These are phyloP conservation scores for Helicostylum pulchrum DNA, from an alignment of 192 early-diverging fungal genomes.

Conservation along the genomic window DNA sequence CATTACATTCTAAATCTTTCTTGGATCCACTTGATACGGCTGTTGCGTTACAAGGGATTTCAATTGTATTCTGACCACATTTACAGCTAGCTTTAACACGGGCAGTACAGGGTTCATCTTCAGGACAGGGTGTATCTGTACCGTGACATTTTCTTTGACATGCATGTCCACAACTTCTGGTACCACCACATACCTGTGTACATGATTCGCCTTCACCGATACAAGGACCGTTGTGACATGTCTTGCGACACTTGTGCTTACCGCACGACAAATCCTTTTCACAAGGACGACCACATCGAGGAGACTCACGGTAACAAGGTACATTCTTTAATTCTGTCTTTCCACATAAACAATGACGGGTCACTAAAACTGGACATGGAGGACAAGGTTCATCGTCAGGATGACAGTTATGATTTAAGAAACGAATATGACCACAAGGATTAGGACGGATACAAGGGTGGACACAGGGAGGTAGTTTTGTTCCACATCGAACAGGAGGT, in stretches of 20 bases:
- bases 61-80: constrained; percentile 67
- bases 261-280: constrained; percentile 55
- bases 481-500: constrained; percentile 87
- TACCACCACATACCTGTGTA: constrained; percentile 66
- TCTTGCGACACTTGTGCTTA: constrained; percentile 74
- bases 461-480: constrained; percentile 69
- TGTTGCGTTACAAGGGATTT: constrained; percentile 68
- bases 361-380: constrained; percentile 83
- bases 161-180: constrained; percentile 83
- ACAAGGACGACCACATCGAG: constrained; percentile 75
- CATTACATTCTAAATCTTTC: constrained; percentile 69
- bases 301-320: constrained; percentile 73
- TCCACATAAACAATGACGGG: constrained; percentile 74
- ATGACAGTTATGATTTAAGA: constrained; percentile 82
- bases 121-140: constrained; percentile 63
- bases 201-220: constrained; percentile 60
- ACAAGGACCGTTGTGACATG: constrained; percentile 83
- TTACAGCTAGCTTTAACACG: constrained; percentile 61
- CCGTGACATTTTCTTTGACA: constrained; percentile 78
- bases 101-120: constrained; percentile 66
- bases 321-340: constrained; percentile 72
- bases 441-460: constrained; percentile 66
- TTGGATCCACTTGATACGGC: constrained; percentile 40
- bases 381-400: constrained; percentile 82
- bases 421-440: constrained; percentile 75